phyloP scores from a whole-genome alignment of 352 stramenopile genomes.

The Pythium aristosporum region DNA sequence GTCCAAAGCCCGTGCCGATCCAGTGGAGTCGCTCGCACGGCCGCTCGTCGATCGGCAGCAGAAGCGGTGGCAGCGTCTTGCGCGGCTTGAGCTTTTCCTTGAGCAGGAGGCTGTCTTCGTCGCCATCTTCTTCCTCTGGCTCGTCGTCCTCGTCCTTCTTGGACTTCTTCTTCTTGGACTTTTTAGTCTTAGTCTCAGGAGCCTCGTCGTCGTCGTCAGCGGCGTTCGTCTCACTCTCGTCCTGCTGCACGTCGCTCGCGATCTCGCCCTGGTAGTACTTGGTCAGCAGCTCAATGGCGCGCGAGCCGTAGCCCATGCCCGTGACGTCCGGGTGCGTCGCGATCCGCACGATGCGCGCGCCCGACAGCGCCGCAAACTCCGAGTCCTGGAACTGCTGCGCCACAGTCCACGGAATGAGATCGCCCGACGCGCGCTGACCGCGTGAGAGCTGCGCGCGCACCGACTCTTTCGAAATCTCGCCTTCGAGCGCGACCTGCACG shows the following conservation, averaged over 20 bases:
- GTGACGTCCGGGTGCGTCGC: slow-evolving; percentile 96
- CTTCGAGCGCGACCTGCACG: slow-evolving; percentile 97
- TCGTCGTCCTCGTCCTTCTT: slow-evolving; percentile 32
- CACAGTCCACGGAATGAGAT: slow-evolving; percentile 99
- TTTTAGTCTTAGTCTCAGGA: slow-evolving; percentile 33
- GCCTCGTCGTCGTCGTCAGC: slow-evolving; percentile 15
- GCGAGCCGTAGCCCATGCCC: slow-evolving; percentile 97
- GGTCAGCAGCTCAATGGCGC: slow-evolving; percentile 94
- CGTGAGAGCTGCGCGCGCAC: slow-evolving; percentile 94
- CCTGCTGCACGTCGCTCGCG: slow-evolving; percentile 41
- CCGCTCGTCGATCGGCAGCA: slow-evolving; percentile 95
- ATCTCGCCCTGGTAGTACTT: slow-evolving; percentile 99
- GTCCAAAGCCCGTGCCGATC: slow-evolving; percentile 97
- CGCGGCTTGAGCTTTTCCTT: slow-evolving; percentile 93
- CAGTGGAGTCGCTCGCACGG: slow-evolving; percentile 96
- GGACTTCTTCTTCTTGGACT: slow-evolving; percentile 32
- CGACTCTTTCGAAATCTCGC: slow-evolving; percentile 95
- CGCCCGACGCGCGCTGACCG: slow-evolving; percentile 96
- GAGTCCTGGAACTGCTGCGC: slow-evolving; percentile 99
- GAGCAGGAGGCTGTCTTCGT: slow-evolving; percentile 44
- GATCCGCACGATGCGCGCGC: slow-evolving; percentile 97
- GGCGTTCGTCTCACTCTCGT: slow-evolving; percentile 31
- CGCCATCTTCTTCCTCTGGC: slow-evolving; percentile 26
- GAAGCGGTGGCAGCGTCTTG: slow-evolving; percentile 96
- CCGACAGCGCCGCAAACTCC: slow-evolving; percentile 96